phyloP scores from a whole-genome alignment of 2,329 filamentous ascomycete species.

The Colletotrichum horii region DNA sequence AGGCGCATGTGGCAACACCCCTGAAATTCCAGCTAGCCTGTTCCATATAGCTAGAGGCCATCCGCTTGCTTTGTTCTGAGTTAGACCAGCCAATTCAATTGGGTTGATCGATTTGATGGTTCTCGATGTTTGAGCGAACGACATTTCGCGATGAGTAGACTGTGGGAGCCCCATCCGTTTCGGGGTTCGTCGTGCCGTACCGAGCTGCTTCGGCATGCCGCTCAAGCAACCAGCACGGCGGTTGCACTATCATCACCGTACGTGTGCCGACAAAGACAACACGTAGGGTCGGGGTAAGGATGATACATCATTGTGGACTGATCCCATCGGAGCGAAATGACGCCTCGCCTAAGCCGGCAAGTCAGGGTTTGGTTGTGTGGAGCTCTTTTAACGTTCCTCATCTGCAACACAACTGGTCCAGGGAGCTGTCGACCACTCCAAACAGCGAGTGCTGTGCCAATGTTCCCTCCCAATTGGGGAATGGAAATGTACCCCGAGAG shows the following conservation, averaged over 20 bases:
- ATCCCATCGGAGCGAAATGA: constrained; percentile 23
- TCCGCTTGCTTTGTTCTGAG: not conserved
- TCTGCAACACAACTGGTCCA: not conserved
- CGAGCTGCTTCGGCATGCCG: not conserved
- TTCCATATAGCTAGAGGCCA: not conserved
- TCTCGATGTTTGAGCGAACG: not conserved
- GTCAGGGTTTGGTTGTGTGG: constrained; percentile 14
- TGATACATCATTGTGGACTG: constrained; percentile 23
- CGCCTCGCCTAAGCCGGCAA: constrained; percentile 21
- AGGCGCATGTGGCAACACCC: not conserved
- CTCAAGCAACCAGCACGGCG: not conserved
- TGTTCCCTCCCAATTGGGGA: not conserved
- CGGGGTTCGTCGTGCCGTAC: not conserved
- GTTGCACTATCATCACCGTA: not conserved
- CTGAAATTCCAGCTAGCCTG: not conserved
- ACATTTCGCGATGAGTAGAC: not conserved
- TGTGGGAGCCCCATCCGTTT: not conserved
- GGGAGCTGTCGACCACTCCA: not conserved
- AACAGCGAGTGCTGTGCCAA: not conserved
- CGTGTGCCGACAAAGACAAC: not conserved
- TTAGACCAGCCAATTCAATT: not conserved
- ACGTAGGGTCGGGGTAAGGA: constrained; percentile 4
- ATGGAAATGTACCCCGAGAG: not conserved
- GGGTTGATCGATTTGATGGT: not conserved
- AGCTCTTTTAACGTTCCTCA: constrained; percentile 7